Evolutionary conservation across 768 basidiomycete species (phyloP).

Genomic region (Mycena belliarum): DNA sequence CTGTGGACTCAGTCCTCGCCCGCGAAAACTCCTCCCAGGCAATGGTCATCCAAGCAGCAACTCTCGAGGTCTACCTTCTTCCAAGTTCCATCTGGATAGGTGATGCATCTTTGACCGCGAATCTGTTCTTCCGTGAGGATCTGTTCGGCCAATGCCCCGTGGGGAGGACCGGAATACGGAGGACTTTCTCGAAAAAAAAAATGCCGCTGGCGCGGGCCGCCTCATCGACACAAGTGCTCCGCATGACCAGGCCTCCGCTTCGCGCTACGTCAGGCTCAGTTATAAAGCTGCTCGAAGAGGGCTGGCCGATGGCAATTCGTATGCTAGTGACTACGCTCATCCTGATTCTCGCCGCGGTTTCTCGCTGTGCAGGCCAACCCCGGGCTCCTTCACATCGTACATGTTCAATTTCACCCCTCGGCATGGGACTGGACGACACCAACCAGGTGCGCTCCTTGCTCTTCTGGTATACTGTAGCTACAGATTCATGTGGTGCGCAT

Average conservation of each 20-base stretch:
- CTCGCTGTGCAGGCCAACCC: background rate
- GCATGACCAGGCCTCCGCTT: background rate
- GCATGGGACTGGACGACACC: conserved; percentile 30
- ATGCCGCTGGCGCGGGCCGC: too few species aligned
- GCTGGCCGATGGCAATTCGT: too few species aligned
- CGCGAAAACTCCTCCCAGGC: conserved; percentile 45
- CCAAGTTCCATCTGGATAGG: too few species aligned
- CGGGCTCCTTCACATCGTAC: background rate
- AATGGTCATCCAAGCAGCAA: conserved; percentile 49
- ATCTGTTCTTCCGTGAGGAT: too few species aligned
- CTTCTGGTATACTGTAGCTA: too few species aligned
- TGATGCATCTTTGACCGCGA: too few species aligned
- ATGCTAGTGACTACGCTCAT: background rate
- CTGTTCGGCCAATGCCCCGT: too few species aligned
- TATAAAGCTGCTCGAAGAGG: background rate
- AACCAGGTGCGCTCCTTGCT: conserved; percentile 22
- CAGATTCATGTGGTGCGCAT: too few species aligned
- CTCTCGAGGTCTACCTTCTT: conserved; percentile 40
- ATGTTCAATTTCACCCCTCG: conserved; percentile 26
- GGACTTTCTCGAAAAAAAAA: too few species aligned
- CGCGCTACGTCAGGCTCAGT: background rate
- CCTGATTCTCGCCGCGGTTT: background rate
- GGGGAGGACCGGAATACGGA: too few species aligned
- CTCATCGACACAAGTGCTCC: background rate
- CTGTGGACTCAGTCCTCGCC: conserved; percentile 39